Evolutionary conservation across 1,284 basidiomycete genomes (phyloP).

Genomic region (Melampsora americana): DNA sequence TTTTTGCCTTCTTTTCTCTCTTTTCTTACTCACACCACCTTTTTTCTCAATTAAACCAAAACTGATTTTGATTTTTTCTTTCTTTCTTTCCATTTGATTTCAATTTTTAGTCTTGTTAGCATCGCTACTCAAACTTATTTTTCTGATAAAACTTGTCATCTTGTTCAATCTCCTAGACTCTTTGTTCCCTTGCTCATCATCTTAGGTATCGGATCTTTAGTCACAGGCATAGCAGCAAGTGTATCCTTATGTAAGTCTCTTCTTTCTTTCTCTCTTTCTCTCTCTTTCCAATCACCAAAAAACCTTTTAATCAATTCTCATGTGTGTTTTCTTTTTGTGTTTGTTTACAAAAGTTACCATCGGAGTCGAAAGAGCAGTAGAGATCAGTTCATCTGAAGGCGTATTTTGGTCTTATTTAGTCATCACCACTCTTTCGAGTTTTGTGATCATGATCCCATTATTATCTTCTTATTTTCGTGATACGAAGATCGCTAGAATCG

Average conservation of each 20-base stretch:
- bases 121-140: constrained; percentile 36
- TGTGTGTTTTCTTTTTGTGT: no score
- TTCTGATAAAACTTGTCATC: constrained; percentile 26
- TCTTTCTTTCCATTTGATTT: no score
- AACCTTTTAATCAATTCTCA: no score
- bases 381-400: constrained; percentile 22
- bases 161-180: constrained; percentile 15
- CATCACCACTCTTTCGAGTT: not conserved
- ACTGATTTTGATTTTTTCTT: not conserved
- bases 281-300: no score
- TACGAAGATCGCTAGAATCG: not conserved
- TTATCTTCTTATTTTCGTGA: not conserved
- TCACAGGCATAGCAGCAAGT: constrained; percentile 26
- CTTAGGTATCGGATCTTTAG: constrained; percentile 24
- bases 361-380: not conserved
- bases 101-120: constrained; percentile 41
- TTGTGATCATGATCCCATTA: not conserved
- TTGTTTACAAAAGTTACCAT: not conserved
- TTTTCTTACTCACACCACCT: no score
- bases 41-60: no score
- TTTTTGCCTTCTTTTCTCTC: no score
- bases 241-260: constrained; percentile 20
- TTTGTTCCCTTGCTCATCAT: constrained; percentile 21
- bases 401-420: constrained; percentile 41
- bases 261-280: not conserved